Evolutionary conservation across 306 rosid species (phyloP), one percentile per base, ranked within the genome.

Genomic region (Glycine soja): DNA sequence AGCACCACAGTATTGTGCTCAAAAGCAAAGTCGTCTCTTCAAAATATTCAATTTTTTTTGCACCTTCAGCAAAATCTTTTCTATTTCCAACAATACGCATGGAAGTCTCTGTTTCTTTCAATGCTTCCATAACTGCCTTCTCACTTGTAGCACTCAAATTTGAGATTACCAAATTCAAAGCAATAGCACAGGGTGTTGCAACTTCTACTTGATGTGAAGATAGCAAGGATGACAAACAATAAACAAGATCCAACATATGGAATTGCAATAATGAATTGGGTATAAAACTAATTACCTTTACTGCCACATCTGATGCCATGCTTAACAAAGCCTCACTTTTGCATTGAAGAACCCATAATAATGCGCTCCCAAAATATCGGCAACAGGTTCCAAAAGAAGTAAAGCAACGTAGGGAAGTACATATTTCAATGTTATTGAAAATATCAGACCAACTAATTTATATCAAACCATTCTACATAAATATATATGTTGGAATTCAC

Each of bases 11-110:
- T 85, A 93, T 80, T 68, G 88, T 86, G 80, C 97, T 89, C 88
- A 95, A 87, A 75, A 95, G 93, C 53, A 90, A 89, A 82, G 77
- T 82, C 91, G 91, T 88, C 85, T 85, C 87, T 74, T 85, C 80
- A 74, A 92, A 87, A 86, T 83, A 82, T 78, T 90, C 92, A 77
- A 70, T 63, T 69, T 86, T 84, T 83, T 72, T 78, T n/a, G n/a
- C n/a, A n/a, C n/a, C n/a, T n/a, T n/a, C n/a, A n/a, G n/a, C n/a
- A n/a, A n/a, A n/a, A n/a, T n/a, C n/a, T n/a, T n/a, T n/a, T n/a
- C n/a, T n/a, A n/a, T n/a, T n/a, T n/a, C n/a, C n/a, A n/a, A n/a
- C 87, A 70, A 89, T 82, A 54, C 81, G 74, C 83, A 74, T 56
- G 65, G 88, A 80, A 69, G 77, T 69, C 14, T 87, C 90, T 9